These are phyloP conservation scores for Hydrangea macrophylla DNA, from an alignment of 148 eudicot species.

Conservation along the genomic window DNA sequence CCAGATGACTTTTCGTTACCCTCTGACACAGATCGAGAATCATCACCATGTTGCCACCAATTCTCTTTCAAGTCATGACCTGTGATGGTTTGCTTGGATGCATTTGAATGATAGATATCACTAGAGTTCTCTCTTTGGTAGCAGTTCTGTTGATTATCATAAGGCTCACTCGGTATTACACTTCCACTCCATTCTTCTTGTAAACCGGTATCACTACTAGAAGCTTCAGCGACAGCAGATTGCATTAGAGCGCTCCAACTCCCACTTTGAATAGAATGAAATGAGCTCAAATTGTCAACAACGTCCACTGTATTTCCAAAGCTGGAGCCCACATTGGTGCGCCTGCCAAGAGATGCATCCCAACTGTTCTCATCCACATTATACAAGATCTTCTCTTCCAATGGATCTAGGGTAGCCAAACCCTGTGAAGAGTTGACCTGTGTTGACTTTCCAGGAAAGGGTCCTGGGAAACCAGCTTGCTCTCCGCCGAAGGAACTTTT, in stretches of 20 bases:
- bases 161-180: conserved; percentile 10
- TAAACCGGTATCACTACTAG: conserved; percentile 52
- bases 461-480: conserved; percentile 28
- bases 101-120: conserved; percentile 18
- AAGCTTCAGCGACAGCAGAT: conserved; percentile 73
- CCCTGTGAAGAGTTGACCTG: conserved; percentile 27
- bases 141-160: conserved; percentile 8
- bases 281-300: conserved; percentile 21
- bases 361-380: conserved; percentile 50
- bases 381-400: conserved; percentile 64
- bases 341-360: conserved; percentile 43
- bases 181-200: conserved; percentile 80
- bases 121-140: conserved; percentile 17
- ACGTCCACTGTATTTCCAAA: conserved; percentile 18
- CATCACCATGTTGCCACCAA: conserved; percentile 19
- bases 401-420: conserved; percentile 43
- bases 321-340: conserved; percentile 20
- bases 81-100: conserved; percentile 9
- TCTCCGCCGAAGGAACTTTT: conserved; percentile 25
- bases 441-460: conserved; percentile 15
- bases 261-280: conserved; percentile 62
- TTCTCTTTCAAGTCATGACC: conserved; percentile 25
- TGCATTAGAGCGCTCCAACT: conserved; percentile 90
- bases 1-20: conserved; percentile 17
- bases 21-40: conserved; percentile 8